Evolutionary conservation across 106 monocot species (phyloP).

Genomic region (Posidonia australis): DNA sequence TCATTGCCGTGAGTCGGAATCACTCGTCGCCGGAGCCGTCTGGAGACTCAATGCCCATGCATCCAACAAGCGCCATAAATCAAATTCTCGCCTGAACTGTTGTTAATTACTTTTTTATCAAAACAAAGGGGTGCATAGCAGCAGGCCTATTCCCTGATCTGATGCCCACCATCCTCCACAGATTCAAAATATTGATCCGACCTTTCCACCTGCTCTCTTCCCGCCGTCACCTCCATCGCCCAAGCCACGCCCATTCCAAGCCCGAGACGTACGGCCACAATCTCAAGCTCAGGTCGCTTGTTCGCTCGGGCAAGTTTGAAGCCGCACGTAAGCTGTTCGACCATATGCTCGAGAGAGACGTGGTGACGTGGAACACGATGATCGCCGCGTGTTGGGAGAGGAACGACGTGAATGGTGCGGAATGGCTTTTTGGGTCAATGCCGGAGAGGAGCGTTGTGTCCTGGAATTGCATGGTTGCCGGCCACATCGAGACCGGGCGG

Average conservation of each 20-base stretch:
- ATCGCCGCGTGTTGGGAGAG: slow-evolving; percentile 12
- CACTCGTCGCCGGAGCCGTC: no score
- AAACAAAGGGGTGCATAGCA: no score
- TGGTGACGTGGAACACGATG: slow-evolving; percentile 26
- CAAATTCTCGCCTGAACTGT: no score
- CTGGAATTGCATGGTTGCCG: slow-evolving; percentile 26
- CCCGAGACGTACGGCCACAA: slow-evolving; percentile 15
- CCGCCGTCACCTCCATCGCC: neutral
- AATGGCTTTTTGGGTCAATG: slow-evolving; percentile 15
- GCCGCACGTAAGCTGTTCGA: slow-evolving; percentile 17
- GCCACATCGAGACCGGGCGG: slow-evolving; percentile 5
- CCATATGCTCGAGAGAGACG: slow-evolving; percentile 13
- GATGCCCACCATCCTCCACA: neutral
- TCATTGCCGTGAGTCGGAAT: no score
- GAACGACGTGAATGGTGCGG: slow-evolving; percentile 7
- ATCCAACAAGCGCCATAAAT: no score
- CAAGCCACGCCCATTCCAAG: neutral
- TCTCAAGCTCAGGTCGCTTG: slow-evolving; percentile 4
- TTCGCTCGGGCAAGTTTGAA: slow-evolving; percentile 11
- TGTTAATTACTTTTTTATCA: no score
- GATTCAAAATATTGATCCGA: neutral
- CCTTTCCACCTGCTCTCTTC: neutral
- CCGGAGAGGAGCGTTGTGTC: slow-evolving; percentile 18
- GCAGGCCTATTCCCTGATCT: no score
- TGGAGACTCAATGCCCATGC: no score